These are phyloP conservation scores for Argentina anserina DNA, from an alignment of 306 rosid species.

Conservation along the genomic window DNA sequence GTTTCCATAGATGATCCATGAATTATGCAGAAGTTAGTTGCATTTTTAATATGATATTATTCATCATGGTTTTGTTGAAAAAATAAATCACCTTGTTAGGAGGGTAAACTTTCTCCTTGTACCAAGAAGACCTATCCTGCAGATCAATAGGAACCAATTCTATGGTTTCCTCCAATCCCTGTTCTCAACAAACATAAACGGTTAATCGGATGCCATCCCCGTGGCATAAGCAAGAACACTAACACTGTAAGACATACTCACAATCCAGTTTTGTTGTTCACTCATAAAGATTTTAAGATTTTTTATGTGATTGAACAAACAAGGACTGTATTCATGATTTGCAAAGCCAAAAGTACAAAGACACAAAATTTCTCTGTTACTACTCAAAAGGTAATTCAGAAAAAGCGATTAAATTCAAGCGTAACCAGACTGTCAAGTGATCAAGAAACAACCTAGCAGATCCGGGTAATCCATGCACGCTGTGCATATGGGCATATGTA, in stretches of 20 bases:
- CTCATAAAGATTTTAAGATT: background rate
- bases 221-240: background rate
- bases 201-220: background rate
- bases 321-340: background rate
- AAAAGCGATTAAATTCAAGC: background rate
- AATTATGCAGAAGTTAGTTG: too few species aligned
- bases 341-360: background rate
- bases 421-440: background rate
- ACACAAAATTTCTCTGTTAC: background rate
- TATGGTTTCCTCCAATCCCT: slow-evolving; percentile 71
- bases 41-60: background rate
- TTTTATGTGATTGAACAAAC: background rate
- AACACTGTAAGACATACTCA: background rate
- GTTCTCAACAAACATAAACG: slow-evolving; percentile 5
- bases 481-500: slow-evolving; percentile 84
- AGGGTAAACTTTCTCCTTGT: slow-evolving; percentile 71
- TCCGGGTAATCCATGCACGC: slow-evolving; percentile 81
- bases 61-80: background rate
- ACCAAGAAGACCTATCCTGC: slow-evolving; percentile 78
- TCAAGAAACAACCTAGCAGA: slow-evolving; percentile 55
- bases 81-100: slow-evolving; percentile 62
- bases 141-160: slow-evolving; percentile 69
- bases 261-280: background rate
- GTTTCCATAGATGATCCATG: background rate
- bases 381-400: background rate